Evolutionary conservation across 1,284 basidiomycete species (phyloP), one percentile per base, ranked within the genome.

Genomic region (Bjerkandera adusta): DNA sequence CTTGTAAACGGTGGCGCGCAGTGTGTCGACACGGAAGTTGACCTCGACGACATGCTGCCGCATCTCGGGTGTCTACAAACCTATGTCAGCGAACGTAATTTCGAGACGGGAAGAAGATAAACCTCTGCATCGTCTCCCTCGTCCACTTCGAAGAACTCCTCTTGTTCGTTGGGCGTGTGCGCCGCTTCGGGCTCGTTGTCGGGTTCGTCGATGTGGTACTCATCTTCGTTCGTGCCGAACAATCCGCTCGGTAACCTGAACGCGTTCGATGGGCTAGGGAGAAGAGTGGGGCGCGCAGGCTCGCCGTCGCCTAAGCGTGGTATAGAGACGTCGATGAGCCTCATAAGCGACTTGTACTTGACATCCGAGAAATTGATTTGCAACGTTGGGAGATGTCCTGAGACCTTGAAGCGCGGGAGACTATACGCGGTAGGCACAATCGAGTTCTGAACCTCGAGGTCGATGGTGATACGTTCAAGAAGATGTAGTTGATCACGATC

Each of bases 311-410:
- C 88, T 57, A 98, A 87, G 48, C 86, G 80, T 3, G 97, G 97
- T 32, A 99, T 85, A 24, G 88, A 83, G 10, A 94, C 87, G 58
- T 98, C 94, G 59, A 99, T 83, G 53, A 99, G 77, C 15, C 89
- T 83, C 90, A 99, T 94, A 36, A 99, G 70, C 3, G 88, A 82
- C 68, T 96, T 92, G 71, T 99, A 99, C 68, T 99, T 99, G 18
- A 78, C 77, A 58, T 99, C 97, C 5, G 97, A 99, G 52, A 99
- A 78, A 68, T 99, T 99, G 63, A 97, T 77, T 59, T 91, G 86
- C 5, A 99, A 75, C 35, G 81, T 83, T 1, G 97, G 96, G 46
- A 99, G 70, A 52, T 88, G 89, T 8, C 96, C 97, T 1, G 91
- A 85, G 45, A 99, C 77, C 68, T 97, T 99, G 78, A 98, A 89